Percentiles rank a stretch among this genome's conserved stretches.
Conservation (phyloP, 192 early-diverging fungal species). For the Podila minutissima region DNA sequence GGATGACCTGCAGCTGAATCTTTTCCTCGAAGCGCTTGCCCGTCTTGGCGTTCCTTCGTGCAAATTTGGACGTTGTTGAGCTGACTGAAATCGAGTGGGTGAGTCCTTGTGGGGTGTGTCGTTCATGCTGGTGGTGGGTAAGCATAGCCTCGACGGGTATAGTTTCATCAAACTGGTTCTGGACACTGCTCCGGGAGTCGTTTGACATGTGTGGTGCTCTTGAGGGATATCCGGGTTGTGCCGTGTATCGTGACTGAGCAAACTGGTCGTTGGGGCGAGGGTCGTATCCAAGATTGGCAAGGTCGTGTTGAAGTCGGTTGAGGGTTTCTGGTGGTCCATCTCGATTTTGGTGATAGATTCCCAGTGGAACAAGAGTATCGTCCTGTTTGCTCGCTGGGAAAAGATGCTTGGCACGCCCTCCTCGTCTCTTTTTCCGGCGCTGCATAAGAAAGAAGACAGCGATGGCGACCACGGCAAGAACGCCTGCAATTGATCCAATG, state of each 20-base stretch:
- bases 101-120: conserved; percentile 24
- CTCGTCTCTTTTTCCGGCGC: background rate
- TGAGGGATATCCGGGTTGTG: background rate
- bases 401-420: conserved; percentile 9
- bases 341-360: conserved; percentile 38
- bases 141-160: conserved; percentile 39
- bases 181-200: conserved; percentile 1
- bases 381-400: conserved; percentile 34
- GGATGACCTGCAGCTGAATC: conserved; percentile 48
- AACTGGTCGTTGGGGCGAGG: background rate
- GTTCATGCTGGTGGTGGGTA: conserved; percentile 22
- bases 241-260: background rate
- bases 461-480: background rate
- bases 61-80: conserved; percentile 41
- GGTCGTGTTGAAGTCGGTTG: conserved; percentile 11
- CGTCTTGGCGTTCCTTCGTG: conserved; percentile 22
- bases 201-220: background rate
- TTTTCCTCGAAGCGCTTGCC: conserved; percentile 46
- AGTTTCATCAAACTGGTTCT: conserved; percentile 17
- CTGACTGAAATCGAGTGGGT: conserved; percentile 33
- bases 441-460: conserved; percentile 2
- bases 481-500: conserved; percentile 17
- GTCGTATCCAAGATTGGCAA: conserved; percentile 16
- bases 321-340: conserved; percentile 9
- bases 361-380: conserved; percentile 30